Conservation (phyloP, 129 eudicot genomes). For the Flaveria trinervia region DNA sequence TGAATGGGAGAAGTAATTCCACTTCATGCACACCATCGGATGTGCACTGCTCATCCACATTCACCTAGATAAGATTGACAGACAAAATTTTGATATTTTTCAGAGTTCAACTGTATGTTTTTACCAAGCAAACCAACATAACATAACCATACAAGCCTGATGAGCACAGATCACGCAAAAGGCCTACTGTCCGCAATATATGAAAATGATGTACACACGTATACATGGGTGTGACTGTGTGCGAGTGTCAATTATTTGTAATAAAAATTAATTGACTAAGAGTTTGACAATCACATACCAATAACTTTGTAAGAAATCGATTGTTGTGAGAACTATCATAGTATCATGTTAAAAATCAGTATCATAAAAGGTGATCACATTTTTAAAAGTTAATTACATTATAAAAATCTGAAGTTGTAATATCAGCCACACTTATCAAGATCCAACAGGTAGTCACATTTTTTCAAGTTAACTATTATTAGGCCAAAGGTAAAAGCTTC, state of each 20-base stretch:
- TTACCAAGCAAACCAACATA: constrained; percentile 3
- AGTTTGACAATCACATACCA: background rate
- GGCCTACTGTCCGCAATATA: background rate
- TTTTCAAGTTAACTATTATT: background rate
- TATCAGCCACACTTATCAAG: background rate
- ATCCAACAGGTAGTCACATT: background rate
- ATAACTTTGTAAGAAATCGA: background rate
- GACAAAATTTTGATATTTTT: background rate
- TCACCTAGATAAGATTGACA: constrained; percentile 44
- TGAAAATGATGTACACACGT: background rate
- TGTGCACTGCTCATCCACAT: constrained; percentile 50
- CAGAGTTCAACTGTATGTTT: background rate
- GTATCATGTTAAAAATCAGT: background rate
- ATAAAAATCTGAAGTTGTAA: background rate
- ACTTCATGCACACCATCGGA: constrained; percentile 63
- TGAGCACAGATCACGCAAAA: background rate
- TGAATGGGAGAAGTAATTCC: constrained; percentile 73
- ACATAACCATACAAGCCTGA: background rate
- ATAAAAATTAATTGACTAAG: background rate
- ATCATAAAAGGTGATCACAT: background rate
- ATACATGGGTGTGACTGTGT: background rate
- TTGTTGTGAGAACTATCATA: background rate
- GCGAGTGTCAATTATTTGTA: background rate
- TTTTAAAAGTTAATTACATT: background rate
- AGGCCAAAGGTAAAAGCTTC: background rate